phyloP scores from a whole-genome alignment of 208 protist species.

The Leishmania aethiopica region DNA sequence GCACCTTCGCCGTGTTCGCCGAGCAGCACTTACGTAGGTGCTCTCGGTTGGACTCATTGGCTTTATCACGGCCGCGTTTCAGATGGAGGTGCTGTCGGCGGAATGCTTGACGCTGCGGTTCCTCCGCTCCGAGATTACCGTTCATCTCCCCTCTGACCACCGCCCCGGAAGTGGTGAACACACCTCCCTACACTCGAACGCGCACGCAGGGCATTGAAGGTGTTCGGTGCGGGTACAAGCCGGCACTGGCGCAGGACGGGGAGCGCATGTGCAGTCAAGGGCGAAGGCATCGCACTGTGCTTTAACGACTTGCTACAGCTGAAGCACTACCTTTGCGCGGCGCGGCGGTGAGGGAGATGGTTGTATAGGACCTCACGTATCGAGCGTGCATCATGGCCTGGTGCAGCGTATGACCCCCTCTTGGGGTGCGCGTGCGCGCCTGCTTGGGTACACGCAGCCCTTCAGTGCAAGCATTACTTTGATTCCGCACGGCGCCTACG shows the following conservation, averaged over 20 bases:
- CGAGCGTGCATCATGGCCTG: neutral
- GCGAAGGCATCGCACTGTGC: slow-evolving; percentile 1
- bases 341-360: neutral
- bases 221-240: slow-evolving; percentile 14
- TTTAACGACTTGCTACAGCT: slow-evolving; percentile 20
- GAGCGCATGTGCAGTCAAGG: slow-evolving; percentile 5
- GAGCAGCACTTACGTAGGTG: slow-evolving; percentile 95
- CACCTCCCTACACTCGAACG: slow-evolving; percentile 2
- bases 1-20: slow-evolving; percentile 91
- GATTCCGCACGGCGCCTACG: slow-evolving; percentile 57
- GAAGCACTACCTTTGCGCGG: slow-evolving; percentile 1
- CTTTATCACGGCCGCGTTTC: slow-evolving; percentile 90
- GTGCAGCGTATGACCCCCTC: slow-evolving; percentile 7
- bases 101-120: slow-evolving; percentile 28
- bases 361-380: neutral
- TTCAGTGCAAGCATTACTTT: slow-evolving; percentile 14
- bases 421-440: slow-evolving; percentile 23
- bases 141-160: neutral
- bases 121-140: slow-evolving; percentile 20
- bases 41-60: slow-evolving; percentile 92
- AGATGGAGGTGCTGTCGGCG: slow-evolving; percentile 66
- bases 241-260: neutral
- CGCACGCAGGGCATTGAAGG: neutral
- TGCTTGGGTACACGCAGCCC: slow-evolving; percentile 25
- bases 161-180: slow-evolving; percentile 3